phyloP scores from a whole-genome alignment of 2,329 filamentous ascomycete species.

The Bipolaris zeicola region DNA sequence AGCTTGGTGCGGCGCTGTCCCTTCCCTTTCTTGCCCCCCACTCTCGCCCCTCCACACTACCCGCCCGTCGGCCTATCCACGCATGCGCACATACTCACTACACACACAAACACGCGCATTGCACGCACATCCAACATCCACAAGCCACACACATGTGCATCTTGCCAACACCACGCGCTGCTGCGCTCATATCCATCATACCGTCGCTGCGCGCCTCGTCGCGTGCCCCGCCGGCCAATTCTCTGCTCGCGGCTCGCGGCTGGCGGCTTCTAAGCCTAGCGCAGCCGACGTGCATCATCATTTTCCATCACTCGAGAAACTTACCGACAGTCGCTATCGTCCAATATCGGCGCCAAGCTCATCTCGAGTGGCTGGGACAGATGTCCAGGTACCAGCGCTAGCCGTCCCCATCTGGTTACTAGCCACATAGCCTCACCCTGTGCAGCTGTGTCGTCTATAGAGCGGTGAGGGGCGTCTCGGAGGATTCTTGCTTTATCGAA shows the following conservation, averaged over 20 bases:
- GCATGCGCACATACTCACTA: not conserved
- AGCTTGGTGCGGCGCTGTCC: conserved; percentile 21
- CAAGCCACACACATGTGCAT: not conserved
- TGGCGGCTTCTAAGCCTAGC: conserved; percentile 29
- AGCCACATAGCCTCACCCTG: conserved; percentile 18
- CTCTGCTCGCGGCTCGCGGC: conserved; percentile 28
- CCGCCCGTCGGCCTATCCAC: not conserved
- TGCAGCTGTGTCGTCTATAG: conserved; percentile 6
- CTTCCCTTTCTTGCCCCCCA: conserved; percentile 16
- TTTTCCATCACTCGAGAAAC: conserved; percentile 17
- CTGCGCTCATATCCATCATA: not conserved
- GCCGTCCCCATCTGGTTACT: conserved; percentile 5
- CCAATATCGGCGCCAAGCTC: conserved; percentile 32
- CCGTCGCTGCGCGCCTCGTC: not conserved
- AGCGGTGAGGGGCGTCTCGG: conserved; percentile 24
- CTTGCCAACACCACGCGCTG: not conserved
- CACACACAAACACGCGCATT: not conserved
- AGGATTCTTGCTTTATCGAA: conserved; percentile 20
- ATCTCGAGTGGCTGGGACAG: conserved; percentile 15
- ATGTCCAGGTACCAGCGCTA: conserved; percentile 14
- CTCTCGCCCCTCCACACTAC: conserved; percentile 11
- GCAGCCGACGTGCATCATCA: conserved; percentile 24
- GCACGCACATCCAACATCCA: not conserved
- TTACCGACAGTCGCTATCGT: conserved; percentile 22
- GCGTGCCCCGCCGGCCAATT: conserved; percentile 22